Percentiles rank a stretch among this genome's conserved stretches.
Evolutionary conservation across 768 basidiomycete species (phyloP).

Genomic region (Rhodotorula paludigena): DNA sequence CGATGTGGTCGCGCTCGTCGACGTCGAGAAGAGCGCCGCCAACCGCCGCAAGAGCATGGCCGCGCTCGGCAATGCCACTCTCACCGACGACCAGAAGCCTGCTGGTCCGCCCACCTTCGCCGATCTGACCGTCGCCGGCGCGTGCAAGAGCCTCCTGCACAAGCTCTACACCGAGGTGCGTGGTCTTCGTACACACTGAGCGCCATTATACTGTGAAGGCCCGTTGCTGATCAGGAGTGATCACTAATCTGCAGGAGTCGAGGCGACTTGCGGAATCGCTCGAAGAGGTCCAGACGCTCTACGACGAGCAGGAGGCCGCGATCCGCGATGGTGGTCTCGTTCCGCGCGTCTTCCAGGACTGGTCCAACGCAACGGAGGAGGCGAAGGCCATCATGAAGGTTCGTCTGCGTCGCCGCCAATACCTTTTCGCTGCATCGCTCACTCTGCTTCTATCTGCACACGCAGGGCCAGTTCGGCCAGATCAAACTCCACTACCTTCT

Average conservation of each 20-base stretch:
- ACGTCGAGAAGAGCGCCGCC: slow-evolving; percentile 12
- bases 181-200: neutral
- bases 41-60: slow-evolving; percentile 35
- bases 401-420: neutral
- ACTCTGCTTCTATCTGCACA: too few relatives aligned
- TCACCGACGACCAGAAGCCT: neutral
- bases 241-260: neutral
- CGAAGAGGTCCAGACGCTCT: neutral
- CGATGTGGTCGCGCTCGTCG: slow-evolving; percentile 32
- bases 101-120: slow-evolving; percentile 29
- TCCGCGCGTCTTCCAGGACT: slow-evolving; percentile 38
- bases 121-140: slow-evolving; percentile 28
- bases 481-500: slow-evolving; percentile 38
- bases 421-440: too few relatives aligned
- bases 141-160: slow-evolving; percentile 29
- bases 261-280: slow-evolving; percentile 14
- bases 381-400: slow-evolving; percentile 37
- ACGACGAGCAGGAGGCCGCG: slow-evolving; percentile 13
- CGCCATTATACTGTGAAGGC: too few relatives aligned
- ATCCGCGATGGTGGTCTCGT: slow-evolving; percentile 13
- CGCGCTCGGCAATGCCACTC: neutral
- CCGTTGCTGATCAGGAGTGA: too few relatives aligned
- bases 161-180: slow-evolving; percentile 32
- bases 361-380: slow-evolving; percentile 35
- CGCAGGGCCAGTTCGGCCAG: slow-evolving; percentile 39